Base-by-base conservation (phyloP, 108 stramenopile genomes). In the Cyclotella choctawhatcheeana region DNA sequence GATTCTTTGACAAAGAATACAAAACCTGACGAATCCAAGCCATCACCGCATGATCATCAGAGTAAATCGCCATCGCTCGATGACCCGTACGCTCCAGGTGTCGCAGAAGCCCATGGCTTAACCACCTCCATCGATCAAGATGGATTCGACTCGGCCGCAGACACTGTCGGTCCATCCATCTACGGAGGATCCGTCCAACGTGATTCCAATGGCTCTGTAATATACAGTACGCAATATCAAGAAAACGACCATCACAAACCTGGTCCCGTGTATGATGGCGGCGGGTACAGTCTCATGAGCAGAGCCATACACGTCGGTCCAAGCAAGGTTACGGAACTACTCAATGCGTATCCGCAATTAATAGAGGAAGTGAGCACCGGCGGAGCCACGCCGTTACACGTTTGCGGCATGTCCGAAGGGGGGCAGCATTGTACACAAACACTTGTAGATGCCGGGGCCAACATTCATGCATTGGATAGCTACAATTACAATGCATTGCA, bases 401-500 rank as follows among this genome's bases (percentile, higher is more conserved):
- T 83, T n/a, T 86, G 85, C 61, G 89, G 89, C 14, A 91, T 91
- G 87, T 75, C 73, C 17, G 55, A 50, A 25, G 80, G 64, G 52
- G 81, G 74, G 20, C 77, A 89, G 54, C 50, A 73, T 25, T 71
- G 74, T 22, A 87, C 84, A 6, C 82, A 79, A 62, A 55, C 74
- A 0, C 52, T 91, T 32, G 84, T 91, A 40, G 74, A 81, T 68
- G 65, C 74, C 0, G 87, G 85, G 17, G 89, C 83, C 0, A 78
- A 86, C 66, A 59, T 91, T 12, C 47, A 80, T 48, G 63, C 82
- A 2, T 71, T 85, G 53, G 87, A 91, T 62, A 88, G 86, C 1
- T 91, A 91, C 62, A 83, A 85, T 24, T 88, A 86, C 63, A 88
- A 83, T 55, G 83, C 89, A 24, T 69, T 90, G 33, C 89, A 90